Evolutionary conservation across 2,329 filamentous ascomycete species (phyloP).

Genomic region (Aureobasidium zeae): DNA sequence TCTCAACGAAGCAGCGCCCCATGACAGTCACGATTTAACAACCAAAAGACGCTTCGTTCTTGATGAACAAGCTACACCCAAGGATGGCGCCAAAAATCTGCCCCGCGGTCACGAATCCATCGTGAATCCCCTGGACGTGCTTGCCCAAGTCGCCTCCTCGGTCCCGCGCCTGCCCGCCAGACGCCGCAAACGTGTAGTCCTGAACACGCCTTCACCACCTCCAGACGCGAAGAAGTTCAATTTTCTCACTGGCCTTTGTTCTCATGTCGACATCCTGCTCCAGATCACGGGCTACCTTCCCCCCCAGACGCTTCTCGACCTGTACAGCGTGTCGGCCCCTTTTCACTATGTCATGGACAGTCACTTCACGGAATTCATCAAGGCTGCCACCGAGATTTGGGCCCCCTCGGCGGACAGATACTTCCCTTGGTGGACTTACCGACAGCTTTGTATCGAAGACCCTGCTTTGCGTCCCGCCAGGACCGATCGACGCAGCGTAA

Average conservation of each 20-base stretch:
- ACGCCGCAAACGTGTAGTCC: constrained; percentile 1
- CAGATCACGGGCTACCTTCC: constrained; percentile 47
- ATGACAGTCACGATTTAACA: background rate
- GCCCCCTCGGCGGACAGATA: constrained; percentile 47
- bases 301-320: constrained; percentile 48
- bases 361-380: constrained; percentile 51
- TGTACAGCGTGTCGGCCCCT: constrained; percentile 55
- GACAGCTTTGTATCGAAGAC: constrained; percentile 49
- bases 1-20: background rate
- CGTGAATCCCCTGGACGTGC: background rate
- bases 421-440: constrained; percentile 55
- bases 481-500: constrained; percentile 5
- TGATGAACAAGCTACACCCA: background rate
- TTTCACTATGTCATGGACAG: constrained; percentile 54
- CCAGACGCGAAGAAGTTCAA: constrained; percentile 21
- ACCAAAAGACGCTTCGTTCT: constrained; percentile 10
- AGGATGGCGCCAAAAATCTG: no score
- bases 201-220: background rate
- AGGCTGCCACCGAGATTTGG: constrained; percentile 44
- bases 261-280: constrained; percentile 43
- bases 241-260: constrained; percentile 28
- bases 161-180: background rate
- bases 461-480: constrained; percentile 32
- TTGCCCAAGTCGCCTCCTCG: background rate
- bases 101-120: no score